phyloP scores from a whole-genome alignment of 208 protist species.

The Acanthamoeba castellanii region DNA sequence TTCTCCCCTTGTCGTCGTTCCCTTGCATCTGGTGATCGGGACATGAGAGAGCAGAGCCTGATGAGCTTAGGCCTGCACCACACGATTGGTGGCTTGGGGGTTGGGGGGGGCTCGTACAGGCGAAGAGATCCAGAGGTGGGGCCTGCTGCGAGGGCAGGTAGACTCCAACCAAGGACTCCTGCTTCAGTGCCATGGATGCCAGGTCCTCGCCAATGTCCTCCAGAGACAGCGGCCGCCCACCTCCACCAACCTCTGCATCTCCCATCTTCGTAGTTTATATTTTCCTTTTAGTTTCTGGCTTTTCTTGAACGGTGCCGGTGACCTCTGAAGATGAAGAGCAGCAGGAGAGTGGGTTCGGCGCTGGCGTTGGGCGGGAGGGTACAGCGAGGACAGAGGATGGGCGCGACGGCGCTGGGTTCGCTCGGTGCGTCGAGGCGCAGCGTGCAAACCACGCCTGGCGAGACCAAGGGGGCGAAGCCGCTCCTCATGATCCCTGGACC shows the following conservation, averaged over 20 bases:
- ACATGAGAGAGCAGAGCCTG: not conserved
- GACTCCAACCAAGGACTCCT: not conserved
- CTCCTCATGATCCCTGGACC: constrained; percentile 80
- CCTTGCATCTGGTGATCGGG: not conserved
- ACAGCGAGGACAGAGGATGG: not conserved
- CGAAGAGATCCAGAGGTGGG: not conserved
- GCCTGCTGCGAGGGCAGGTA: not conserved
- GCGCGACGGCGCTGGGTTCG: not conserved
- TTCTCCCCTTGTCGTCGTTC: not conserved
- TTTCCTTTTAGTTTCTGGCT: not conserved
- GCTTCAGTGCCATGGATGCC: not conserved
- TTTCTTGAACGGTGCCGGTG: too few relatives aligned
- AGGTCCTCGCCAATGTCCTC: constrained; percentile 31
- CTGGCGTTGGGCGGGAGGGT: not conserved
- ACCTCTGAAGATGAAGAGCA: not conserved
- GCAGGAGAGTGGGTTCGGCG: not conserved
- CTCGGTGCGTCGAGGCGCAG: not conserved
- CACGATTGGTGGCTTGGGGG: not conserved
- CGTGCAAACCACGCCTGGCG: not conserved
- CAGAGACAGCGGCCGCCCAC: not conserved
- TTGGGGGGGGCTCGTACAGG: not conserved
- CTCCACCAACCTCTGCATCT: not conserved
- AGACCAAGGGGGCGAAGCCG: not conserved
- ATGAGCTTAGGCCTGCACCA: not conserved
- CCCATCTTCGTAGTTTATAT: not conserved